Evolutionary conservation across 2,329 filamentous ascomycete species (phyloP).

Genomic region (Cladosporium halotolerans): DNA sequence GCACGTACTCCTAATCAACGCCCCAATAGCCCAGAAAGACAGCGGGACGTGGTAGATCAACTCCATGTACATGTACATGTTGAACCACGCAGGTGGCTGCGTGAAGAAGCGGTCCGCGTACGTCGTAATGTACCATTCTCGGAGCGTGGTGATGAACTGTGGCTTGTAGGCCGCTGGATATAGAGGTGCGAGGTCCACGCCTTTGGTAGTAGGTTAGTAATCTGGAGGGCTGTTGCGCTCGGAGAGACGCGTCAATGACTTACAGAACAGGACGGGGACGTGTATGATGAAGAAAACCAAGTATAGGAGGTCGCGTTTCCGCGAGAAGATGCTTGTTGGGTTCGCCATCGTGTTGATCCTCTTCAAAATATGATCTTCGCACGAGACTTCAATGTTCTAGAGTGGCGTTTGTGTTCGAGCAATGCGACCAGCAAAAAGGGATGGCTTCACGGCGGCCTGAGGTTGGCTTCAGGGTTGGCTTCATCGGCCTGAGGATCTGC

Average conservation of each 20-base stretch:
- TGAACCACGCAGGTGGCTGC: slow-evolving; percentile 54
- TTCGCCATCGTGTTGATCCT: no score
- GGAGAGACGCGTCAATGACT: no score
- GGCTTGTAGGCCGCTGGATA: slow-evolving; percentile 50
- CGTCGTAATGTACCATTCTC: slow-evolving; percentile 52
- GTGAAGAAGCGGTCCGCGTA: slow-evolving; percentile 61
- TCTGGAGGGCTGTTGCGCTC: no score
- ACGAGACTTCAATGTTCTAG: no score
- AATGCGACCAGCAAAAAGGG: no score
- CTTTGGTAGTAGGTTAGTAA: no score
- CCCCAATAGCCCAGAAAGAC: slow-evolving; percentile 54
- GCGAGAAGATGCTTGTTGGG: slow-evolving; percentile 17
- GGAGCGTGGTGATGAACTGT: slow-evolving; percentile 43
- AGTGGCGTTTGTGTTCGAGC: no score
- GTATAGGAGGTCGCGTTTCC: slow-evolving; percentile 44
- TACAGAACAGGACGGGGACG: slow-evolving; percentile 57
- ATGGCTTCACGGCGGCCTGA: no score
- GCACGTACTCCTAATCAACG: slow-evolving; percentile 44
- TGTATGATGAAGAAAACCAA: slow-evolving; percentile 58
- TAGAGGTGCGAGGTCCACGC: slow-evolving; percentile 55
- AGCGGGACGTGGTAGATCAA: slow-evolving; percentile 55
- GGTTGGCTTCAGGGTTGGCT: no score
- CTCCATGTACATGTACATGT: slow-evolving; percentile 52
- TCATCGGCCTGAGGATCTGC: no score
- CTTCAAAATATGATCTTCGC: no score